Percentiles rank a stretch among this genome's conserved stretches.
phyloP scores from a whole-genome alignment of 371 early-diverging fungal genomes.

The Sporodiniella umbellata region DNA sequence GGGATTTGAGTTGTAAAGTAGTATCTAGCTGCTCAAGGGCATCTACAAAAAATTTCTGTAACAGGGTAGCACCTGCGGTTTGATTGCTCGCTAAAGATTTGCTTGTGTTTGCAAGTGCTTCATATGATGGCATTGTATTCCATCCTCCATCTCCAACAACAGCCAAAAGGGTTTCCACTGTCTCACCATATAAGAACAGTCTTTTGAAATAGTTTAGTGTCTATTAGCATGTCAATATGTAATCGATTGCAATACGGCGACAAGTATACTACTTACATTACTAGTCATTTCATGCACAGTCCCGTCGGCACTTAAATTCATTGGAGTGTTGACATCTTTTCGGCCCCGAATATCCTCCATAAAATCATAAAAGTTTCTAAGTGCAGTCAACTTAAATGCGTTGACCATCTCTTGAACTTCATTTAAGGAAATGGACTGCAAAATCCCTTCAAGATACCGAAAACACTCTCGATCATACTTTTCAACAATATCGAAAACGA shows the following conservation, averaged over 20 bases:
- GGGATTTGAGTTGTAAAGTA: slow-evolving; percentile 64
- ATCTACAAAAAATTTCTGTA: slow-evolving; percentile 43
- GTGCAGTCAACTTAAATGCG: slow-evolving; percentile 53
- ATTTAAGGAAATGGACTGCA: slow-evolving; percentile 24
- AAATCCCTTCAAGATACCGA: slow-evolving; percentile 11
- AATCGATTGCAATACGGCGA: neutral
- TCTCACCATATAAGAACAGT: slow-evolving; percentile 52
- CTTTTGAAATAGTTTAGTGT: slow-evolving; percentile 63
- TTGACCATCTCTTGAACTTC: slow-evolving; percentile 54
- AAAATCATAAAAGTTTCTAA: slow-evolving; percentile 69
- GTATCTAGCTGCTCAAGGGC: slow-evolving; percentile 59
- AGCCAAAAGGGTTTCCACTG: slow-evolving; percentile 58
- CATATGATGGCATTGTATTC: slow-evolving; percentile 33
- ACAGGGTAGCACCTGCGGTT: slow-evolving; percentile 23
- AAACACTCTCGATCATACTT: slow-evolving; percentile 37
- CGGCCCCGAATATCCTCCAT: slow-evolving; percentile 63
- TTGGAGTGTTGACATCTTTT: slow-evolving; percentile 31
- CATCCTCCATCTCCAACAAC: slow-evolving; percentile 63
- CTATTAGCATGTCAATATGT: slow-evolving; percentile 25
- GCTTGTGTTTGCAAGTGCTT: slow-evolving; percentile 7
- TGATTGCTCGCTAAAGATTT: slow-evolving; percentile 11
- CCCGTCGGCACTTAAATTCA: slow-evolving; percentile 72
- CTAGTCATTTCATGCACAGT: slow-evolving; percentile 85
- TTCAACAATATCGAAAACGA: slow-evolving; percentile 80
- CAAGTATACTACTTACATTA: slow-evolving; percentile 49